Conservation (phyloP, 2,329 filamentous ascomycete species). For the Cyphellophora europaea region DNA sequence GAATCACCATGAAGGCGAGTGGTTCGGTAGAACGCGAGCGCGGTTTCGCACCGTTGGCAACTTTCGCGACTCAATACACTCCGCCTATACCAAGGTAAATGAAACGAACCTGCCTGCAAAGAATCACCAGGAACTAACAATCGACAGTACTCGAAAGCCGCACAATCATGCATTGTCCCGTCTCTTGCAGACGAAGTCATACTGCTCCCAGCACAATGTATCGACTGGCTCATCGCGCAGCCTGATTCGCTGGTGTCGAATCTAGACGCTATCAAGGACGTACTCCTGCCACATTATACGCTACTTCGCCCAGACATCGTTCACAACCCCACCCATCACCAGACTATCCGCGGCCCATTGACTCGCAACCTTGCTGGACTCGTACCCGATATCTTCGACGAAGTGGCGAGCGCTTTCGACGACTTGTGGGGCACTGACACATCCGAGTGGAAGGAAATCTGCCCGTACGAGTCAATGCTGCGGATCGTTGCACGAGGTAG, state of each 20-base stretch:
- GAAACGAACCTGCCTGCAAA: background rate
- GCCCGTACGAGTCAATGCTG: constrained; percentile 27
- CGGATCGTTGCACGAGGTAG: constrained; percentile 30
- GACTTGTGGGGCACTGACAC: constrained; percentile 28
- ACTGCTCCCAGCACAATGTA: constrained; percentile 25
- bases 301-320: constrained; percentile 28
- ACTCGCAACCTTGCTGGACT: constrained; percentile 28
- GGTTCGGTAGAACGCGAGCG: constrained; percentile 7
- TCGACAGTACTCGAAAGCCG: constrained; percentile 10
- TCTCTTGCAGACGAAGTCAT: constrained; percentile 14
- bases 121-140: background rate
- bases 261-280: constrained; percentile 27
- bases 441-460: constrained; percentile 26
- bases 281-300: constrained; percentile 28
- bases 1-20: constrained; percentile 8
- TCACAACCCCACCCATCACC: constrained; percentile 30
- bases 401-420: constrained; percentile 25
- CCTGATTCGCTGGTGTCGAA: constrained; percentile 32
- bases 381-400: constrained; percentile 28
- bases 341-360: constrained; percentile 31
- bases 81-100: constrained; percentile 11
- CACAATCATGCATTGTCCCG: constrained; percentile 8
- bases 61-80: constrained; percentile 9
- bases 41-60: constrained; percentile 7
- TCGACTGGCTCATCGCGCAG: constrained; percentile 33